Evolutionary conservation across 768 basidiomycete genomes (phyloP).

Genomic region (Amanita jacksonii): DNA sequence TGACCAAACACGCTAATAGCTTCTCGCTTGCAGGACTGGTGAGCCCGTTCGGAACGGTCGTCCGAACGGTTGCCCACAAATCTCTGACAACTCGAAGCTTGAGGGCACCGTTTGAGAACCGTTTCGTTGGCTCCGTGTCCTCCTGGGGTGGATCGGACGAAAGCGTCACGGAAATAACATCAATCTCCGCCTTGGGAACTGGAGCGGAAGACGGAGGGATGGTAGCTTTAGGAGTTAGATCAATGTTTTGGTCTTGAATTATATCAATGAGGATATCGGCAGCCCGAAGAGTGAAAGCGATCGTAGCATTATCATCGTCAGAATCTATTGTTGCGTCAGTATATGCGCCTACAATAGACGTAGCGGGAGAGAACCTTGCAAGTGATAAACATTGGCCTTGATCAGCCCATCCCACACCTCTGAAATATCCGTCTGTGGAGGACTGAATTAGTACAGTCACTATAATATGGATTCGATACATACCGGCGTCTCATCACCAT

Average conservation of each 20-base stretch:
- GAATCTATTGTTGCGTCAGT: constrained; percentile 24
- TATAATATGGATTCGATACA: constrained; percentile 15
- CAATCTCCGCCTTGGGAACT: constrained; percentile 9
- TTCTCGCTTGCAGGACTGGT: constrained; percentile 35
- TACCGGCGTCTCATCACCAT: constrained; percentile 41
- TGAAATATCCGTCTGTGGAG: constrained; percentile 33
- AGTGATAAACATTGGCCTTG: constrained; percentile 33
- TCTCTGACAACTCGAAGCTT: constrained; percentile 49
- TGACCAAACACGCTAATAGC: constrained; percentile 40
- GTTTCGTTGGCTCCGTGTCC: background rate
- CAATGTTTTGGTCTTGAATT: constrained; percentile 35
- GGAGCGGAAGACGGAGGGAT: constrained; percentile 8
- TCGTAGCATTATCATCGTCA: constrained; percentile 29
- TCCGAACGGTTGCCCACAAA: constrained; percentile 45
- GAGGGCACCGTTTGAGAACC: constrained; percentile 28
- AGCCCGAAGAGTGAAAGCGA: constrained; percentile 30
- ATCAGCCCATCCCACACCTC: constrained; percentile 52
- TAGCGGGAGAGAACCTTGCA: constrained; percentile 31
- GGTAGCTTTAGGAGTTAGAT: constrained; percentile 24
- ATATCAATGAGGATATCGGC: constrained; percentile 39
- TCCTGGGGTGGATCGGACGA: constrained; percentile 20
- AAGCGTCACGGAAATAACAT: background rate
- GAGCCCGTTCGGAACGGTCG: constrained; percentile 29
- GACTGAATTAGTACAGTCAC: constrained; percentile 2
- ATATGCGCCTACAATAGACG: constrained; percentile 2